Base-by-base conservation (phyloP, 106 monocot species). In the Allium cepa region DNA sequence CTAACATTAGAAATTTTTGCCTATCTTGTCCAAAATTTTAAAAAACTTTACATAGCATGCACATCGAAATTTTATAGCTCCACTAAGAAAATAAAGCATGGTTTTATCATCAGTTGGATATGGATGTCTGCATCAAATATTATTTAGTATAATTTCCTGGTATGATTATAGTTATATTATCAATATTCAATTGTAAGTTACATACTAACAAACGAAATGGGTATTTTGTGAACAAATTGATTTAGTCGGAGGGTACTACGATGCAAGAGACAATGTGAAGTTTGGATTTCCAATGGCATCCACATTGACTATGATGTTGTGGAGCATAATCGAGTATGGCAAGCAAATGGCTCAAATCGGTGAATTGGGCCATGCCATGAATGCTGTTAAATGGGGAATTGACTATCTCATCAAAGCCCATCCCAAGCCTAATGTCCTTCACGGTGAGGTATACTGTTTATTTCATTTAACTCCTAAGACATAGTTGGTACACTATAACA, bases 391-490 rank as follows among this genome's bases (percentile, higher is more conserved):
- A 74, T 97, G 97, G 92, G 89, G 97, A 51, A 89, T 92, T 22
- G 97, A 97, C 69, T 97, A 92, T 70, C 82, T 87, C 77, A 76
- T 92, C 27, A 97, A 97, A 69, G 96, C 96, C 5, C 96, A 97
- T 56, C 92, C 91, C 4, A 76, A 92, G 62, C 92, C 97, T 73
- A 49, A 84, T 76, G 92, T 97, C 50, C 87, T 97, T 57, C 92
- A 97, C 26, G 97, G 92, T 17, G 89, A 92, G 87, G 79, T 90
- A 22, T 22, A 22, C 22, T 22, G 22, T 22, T 22, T 22, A 22
- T 22, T 22, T 22, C 22, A 22, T 22, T 22, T 22, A 22, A 22
- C 22, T 22, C 22, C 22, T 22, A 22, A 22, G 22, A 22, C 22
- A 1, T 22, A 22, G 22, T 22, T 22, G 22, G 22, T 22, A 22